Base-by-base conservation (phyloP, 306 rosid genomes). In the Dryas octopetala region DNA sequence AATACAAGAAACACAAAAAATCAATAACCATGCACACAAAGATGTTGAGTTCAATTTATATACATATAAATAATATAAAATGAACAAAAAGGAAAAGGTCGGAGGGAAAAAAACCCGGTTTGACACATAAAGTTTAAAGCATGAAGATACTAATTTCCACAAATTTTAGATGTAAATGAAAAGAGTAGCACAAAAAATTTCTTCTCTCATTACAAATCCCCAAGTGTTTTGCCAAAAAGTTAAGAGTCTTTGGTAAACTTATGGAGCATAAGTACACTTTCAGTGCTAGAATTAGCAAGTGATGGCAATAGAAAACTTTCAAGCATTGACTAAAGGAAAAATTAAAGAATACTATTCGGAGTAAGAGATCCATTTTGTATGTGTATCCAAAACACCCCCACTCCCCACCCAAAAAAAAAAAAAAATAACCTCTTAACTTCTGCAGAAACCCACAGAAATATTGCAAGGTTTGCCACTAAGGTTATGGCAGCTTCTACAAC, bases 11-110 rank as follows among this genome's bases (percentile, higher is more conserved):
- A 79, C 41, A 82, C 61, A 23, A 44, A 14, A 81, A 54, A 3
- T 76, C 79, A 74, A 63, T 80, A 78, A 82, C 68, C 70, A 79
- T 59, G 75, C 32, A 66, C 57, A 17, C 15, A 54, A 45, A 47
- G 19, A 82, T 5, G 19, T 32, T 62, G 45, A 32, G 66, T 32
- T 38, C 46, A 12, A 62, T 15, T 9, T 38, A 38, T 38, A 62
- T 38, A 7, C 66, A 32, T 62, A 1, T 54, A 10, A 15, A 64
- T 51, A 4, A 10, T 2, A 16, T 23, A 9, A 57, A 48, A 47
- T 45, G 17, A 51, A 15, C 2, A 26, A 7, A 1, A 59, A 71
- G 1, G 19, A 4, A 19, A 54, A 41, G 13, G 11, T 8, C 5
- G 13, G 16, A 26, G 3, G 9, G n/a, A 10, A 44, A 9, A 40